Base-by-base conservation (phyloP, 345 rosid genomes). In the Salix caprea region DNA sequence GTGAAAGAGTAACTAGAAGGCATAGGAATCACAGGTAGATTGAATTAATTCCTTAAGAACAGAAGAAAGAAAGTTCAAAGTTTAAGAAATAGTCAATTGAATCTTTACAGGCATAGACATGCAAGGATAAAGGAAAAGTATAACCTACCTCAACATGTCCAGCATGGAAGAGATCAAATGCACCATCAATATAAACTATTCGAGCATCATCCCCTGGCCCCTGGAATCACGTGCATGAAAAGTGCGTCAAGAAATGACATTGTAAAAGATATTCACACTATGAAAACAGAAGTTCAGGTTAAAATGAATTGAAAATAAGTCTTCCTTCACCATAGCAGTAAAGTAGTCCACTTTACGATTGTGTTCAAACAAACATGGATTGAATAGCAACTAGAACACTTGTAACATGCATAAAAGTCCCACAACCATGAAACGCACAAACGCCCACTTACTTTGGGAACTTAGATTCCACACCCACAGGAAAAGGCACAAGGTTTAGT, bases 81-180 rank as follows among this genome's bases (percentile, higher is more conserved):
- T n/a, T 23, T 24, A n/a, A 56, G 23, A 56, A 56, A 54, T 19
- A 54, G 61, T 23, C 61, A 54, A 4, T 54, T 54, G 61, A 19
- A 54, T 21, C 26, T 56, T 14, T 18, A 16, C 18, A 32, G 39
- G 39, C n/a, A 66, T 15, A 12, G 13, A 15, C 44, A 66, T 16
- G 61, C 14, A 62, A 44, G 39, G 2, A 46, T n/a, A 44, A 16
- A 67, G 42, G 14, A 28, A 21, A 34, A 52, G 24, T 9, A 58
- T 16, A 56, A 72, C 9, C 76, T 85, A 91, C 94, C 96, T 91
- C 94, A 24, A 90, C 92, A 83, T 90, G 96, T 69, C 96, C 96
- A 54, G 96, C 96, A 85, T 90, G 94, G 79, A 91, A 91, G 74
- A 91, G 91, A 85, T 91, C 96, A 81, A 91, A 91, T 61, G 92